Conservation (phyloP, 2,329 filamentous ascomycete species). For the Chalaropsis thielavioides region DNA sequence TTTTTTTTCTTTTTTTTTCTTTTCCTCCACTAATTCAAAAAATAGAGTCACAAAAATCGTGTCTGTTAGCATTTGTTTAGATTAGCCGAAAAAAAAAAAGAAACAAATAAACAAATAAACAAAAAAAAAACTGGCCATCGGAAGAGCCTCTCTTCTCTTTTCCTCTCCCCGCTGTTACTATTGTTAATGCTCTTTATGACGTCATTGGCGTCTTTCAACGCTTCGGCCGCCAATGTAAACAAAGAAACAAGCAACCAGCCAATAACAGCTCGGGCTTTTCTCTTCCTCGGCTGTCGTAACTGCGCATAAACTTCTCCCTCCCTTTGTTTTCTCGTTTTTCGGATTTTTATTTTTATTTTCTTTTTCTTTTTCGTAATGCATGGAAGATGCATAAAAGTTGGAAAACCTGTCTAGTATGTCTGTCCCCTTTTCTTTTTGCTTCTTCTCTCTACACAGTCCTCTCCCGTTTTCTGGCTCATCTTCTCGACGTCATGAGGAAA, state of each 20-base stretch:
- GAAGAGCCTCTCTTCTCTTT: not conserved
- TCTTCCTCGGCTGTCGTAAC: not conserved
- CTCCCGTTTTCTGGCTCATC: not conserved
- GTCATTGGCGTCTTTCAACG: not conserved
- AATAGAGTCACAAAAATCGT: too few species aligned
- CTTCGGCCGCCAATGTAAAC: not conserved
- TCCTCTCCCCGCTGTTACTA: too few species aligned
- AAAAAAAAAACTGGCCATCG: not conserved
- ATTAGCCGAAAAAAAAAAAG: not conserved
- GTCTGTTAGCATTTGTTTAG: too few species aligned
- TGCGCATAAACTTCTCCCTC: not conserved
- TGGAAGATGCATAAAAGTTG: not conserved
- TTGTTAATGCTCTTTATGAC: not conserved
- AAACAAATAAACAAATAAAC: not conserved
- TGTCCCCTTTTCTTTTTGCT: not conserved
- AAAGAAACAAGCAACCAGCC: not conserved
- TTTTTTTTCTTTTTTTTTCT: not conserved
- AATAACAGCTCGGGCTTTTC: not conserved
- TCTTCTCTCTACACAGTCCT: not conserved
- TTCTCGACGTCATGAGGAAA: not conserved
- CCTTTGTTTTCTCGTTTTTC: not conserved
- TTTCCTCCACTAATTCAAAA: not conserved
- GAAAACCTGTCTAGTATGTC: not conserved
- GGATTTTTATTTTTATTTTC: not conserved
- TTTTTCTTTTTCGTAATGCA: not conserved